Evolutionary conservation across 2,329 filamentous ascomycete genomes (phyloP).

Genomic region (Niveomyces coronatus): DNA sequence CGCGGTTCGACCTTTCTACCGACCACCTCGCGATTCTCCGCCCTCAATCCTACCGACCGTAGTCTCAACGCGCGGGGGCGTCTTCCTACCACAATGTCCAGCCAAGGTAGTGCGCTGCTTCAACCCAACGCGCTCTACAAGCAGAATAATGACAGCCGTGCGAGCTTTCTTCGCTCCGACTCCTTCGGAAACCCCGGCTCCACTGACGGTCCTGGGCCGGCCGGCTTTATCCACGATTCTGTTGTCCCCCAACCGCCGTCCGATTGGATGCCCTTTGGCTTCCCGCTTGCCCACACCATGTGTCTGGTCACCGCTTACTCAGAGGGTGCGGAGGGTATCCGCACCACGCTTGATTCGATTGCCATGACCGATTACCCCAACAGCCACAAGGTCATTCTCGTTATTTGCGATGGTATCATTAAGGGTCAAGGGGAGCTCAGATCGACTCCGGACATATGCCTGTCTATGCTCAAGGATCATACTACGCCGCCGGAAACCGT

Average conservation of each 20-base stretch:
- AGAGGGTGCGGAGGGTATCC: slow-evolving; percentile 83
- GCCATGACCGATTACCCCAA: slow-evolving; percentile 98
- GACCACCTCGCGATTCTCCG: slow-evolving; percentile 88
- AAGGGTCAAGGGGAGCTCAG: slow-evolving; percentile 84
- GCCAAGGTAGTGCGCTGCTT: slow-evolving; percentile 66
- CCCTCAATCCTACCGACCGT: slow-evolving; percentile 71
- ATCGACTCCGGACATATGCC: slow-evolving; percentile 80
- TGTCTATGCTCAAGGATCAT: slow-evolving; percentile 92
- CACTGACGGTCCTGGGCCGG: slow-evolving; percentile 65
- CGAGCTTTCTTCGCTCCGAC: slow-evolving; percentile 54
- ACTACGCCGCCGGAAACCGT: slow-evolving; percentile 73
- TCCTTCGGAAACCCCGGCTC: slow-evolving; percentile 42
- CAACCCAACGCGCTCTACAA: slow-evolving; percentile 64
- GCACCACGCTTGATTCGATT: slow-evolving; percentile 90
- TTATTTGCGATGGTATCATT: slow-evolving; percentile 95
- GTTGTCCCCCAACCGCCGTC: slow-evolving; percentile 93
- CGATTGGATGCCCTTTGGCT: slow-evolving; percentile 96
- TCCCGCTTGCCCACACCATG: slow-evolving; percentile 84
- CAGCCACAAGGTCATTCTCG: slow-evolving; percentile 93
- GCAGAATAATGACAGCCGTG: slow-evolving; percentile 50
- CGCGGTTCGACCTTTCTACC: slow-evolving; percentile 77
- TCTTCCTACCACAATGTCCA: slow-evolving; percentile 85
- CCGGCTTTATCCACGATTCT: slow-evolving; percentile 91
- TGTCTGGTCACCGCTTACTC: slow-evolving; percentile 96
- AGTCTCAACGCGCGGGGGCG: slow-evolving; percentile 36